Evolutionary conservation across 129 eudicot species (phyloP), one percentile per base, ranked within the genome.

Genomic region (Helianthus annuus): DNA sequence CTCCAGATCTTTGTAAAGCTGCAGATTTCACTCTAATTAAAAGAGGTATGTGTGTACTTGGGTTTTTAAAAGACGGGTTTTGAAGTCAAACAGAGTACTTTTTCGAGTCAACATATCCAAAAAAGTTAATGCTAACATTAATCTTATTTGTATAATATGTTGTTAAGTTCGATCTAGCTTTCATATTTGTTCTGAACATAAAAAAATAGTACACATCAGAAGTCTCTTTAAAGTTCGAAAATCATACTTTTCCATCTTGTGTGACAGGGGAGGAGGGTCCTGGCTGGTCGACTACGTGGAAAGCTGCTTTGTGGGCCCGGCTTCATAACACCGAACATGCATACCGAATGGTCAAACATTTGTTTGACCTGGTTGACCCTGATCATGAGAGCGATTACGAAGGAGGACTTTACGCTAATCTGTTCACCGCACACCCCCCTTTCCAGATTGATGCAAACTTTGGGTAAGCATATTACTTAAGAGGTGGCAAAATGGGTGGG

Each of bases 261-360:
- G 59, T 39, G 73, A 75, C 81, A 83, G 96, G 94, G 66, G 96
- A 83, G 79, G 98, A 87, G 15, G 98, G 98, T 64, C 98, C 98
- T 1, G 98, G 98, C 69, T 92, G 98, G 98, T 92, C 98, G 11
- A 92, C 96, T 45, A 84, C 89, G 5, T 92, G 98, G 98, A 92
- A 92, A 80, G 86, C 96, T 55, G 82, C 90, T 32, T 73, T 89
- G 73, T 85, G 98, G 96, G 95, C 98, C 24, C 91, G 96, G 9
- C 87, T 92, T 69, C 91, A 78, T 54, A 72, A 81, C 74, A 92
- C 84, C 32, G 90, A 89, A 70, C 82, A 92, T 72, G 96, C 96
- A 70, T 92, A 92, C 80, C 69, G 80, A 66, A 89, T 89, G 98
- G 81, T 92, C 52, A 92, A 85, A 78, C 98, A 89, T 84, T 66